Conservation (phyloP, 805 yeast genomes). For the Sugiyamaella valdiviana region DNA sequence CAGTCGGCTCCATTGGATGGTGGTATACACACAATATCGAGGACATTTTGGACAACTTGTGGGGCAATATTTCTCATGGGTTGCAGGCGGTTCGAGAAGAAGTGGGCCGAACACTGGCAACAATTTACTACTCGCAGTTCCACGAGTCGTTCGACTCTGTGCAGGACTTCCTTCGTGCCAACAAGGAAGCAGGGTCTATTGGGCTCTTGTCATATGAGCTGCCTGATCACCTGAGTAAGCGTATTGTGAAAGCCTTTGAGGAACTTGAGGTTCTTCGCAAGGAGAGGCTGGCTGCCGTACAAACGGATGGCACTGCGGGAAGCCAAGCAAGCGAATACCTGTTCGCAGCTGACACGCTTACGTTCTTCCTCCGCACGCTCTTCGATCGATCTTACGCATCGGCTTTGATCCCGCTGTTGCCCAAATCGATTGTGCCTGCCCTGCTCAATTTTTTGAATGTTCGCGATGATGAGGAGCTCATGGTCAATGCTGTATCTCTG, state of each 20-base stretch:
- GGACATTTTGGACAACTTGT: conserved; percentile 39
- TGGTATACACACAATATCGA: conserved; percentile 45
- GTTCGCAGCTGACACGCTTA: conserved; percentile 57
- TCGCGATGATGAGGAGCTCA: conserved; percentile 69
- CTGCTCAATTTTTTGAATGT: conserved; percentile 55
- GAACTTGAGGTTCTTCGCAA: conserved; percentile 39
- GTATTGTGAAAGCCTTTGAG: conserved; percentile 41
- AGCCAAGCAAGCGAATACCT: conserved; percentile 40
- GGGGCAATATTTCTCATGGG: conserved; percentile 51
- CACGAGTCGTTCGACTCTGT: conserved; percentile 39
- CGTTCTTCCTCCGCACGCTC: conserved; percentile 52
- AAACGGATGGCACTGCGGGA: background rate
- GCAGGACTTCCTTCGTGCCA: conserved; percentile 37
- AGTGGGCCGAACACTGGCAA: conserved; percentile 55
- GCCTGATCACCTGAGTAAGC: conserved; percentile 30
- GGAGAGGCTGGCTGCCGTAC: conserved; percentile 10
- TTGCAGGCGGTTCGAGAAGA: conserved; percentile 67
- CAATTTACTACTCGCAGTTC: conserved; percentile 38
- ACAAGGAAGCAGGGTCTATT: conserved; percentile 31
- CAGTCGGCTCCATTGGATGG: conserved; percentile 48
- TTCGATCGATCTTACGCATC: conserved; percentile 49
- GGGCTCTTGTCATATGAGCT: conserved; percentile 34
- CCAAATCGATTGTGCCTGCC: conserved; percentile 58
- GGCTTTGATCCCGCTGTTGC: conserved; percentile 47
- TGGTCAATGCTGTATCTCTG: conserved; percentile 39